Base-by-base conservation (phyloP, 2,329 filamentous ascomycete genomes). In the Fonsecaea monophora region DNA sequence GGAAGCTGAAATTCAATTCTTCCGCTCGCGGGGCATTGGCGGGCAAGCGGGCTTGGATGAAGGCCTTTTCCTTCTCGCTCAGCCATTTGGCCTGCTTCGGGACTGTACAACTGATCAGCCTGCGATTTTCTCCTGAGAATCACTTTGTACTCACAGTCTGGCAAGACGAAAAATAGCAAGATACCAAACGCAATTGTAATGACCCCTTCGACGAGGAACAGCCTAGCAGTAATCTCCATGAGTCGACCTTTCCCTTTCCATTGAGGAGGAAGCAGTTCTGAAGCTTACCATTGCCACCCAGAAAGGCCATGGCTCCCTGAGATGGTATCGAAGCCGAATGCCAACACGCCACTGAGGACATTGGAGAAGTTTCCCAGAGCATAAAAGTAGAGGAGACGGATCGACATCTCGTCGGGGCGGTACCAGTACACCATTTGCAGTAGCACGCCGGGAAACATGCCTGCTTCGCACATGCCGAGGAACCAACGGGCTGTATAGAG, bases 391-490 rank as follows among this genome's bases (percentile, higher is more conserved):
- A 83, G 72, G 0, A 84, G 70, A 8, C 82, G 77, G 1, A 91
- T 90, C 0, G 87, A 84, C 5, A 92, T 79, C 76, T 92, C 90
- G 57, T 84, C 84, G 35, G 87, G 82, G 10, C 88, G 82, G 71
- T 92, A 92, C 89, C 89, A 92, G 57, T 89, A 81, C 0, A 86
- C 64, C 45, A 72, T 59, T 72, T 92, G 92, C 76, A 92, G 92
- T 0, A 89, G 88, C 42, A 91, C 90, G 0, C 90, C 90, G 0
- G 90, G 90, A 62, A 92, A 77, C 85, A 92, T 87, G 7, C 90
- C 90, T 0, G 90, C 88, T 77, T 92, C 90, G 38, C 70, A 71
- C 30, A 72, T 50, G 12, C 87, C 87, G 0, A 91, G 82, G 0
- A 91, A 70, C 71, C 92, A 91, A 7, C 90, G 86, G 0, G 92